phyloP scores from a whole-genome alignment of 116 monocot species.

The Cymodocea nodosa region DNA sequence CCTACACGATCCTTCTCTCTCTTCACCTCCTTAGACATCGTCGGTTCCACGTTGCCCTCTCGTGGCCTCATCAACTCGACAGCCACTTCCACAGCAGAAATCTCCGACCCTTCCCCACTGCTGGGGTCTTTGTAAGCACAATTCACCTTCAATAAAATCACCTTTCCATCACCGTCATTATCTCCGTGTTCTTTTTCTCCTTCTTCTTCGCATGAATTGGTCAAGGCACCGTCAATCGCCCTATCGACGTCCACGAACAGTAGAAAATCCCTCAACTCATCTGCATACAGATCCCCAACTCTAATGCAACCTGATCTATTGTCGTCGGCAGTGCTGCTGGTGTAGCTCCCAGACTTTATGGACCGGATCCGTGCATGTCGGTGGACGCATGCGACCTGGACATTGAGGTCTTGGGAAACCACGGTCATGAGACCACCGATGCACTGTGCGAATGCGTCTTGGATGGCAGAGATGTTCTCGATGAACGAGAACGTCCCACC shows the following conservation, averaged over 20 bases:
- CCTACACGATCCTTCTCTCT: conserved; percentile 38
- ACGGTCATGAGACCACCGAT: conserved; percentile 73
- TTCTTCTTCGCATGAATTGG: too few species aligned
- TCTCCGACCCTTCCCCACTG: conserved; percentile 16
- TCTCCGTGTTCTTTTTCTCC: too few species aligned
- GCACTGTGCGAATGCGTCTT: conserved; percentile 70
- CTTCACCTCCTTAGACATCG: conserved; percentile 47
- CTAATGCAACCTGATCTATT: conserved; percentile 20
- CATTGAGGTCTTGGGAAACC: conserved; percentile 36
- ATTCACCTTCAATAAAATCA: conserved; percentile 21
- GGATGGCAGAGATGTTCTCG: conserved; percentile 39
- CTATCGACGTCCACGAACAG: conserved; percentile 31
- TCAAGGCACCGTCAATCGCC: not conserved
- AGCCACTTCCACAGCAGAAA: conserved; percentile 12
- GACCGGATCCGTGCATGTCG: conserved; percentile 15
- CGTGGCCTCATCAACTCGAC: conserved; percentile 8
- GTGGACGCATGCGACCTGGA: conserved; percentile 29
- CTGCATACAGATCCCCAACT: conserved; percentile 63
- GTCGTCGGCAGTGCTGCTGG: conserved; percentile 17
- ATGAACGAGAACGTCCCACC: conserved; percentile 77
- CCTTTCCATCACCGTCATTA: conserved; percentile 5
- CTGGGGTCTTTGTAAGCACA: conserved; percentile 26
- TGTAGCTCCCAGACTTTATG: conserved; percentile 51
- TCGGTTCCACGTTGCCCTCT: not conserved
- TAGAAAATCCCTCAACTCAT: conserved; percentile 64